These are phyloP conservation scores for Neurospora sublineolata DNA, from an alignment of 495 filamentous ascomycete species.

Conservation along the genomic window DNA sequence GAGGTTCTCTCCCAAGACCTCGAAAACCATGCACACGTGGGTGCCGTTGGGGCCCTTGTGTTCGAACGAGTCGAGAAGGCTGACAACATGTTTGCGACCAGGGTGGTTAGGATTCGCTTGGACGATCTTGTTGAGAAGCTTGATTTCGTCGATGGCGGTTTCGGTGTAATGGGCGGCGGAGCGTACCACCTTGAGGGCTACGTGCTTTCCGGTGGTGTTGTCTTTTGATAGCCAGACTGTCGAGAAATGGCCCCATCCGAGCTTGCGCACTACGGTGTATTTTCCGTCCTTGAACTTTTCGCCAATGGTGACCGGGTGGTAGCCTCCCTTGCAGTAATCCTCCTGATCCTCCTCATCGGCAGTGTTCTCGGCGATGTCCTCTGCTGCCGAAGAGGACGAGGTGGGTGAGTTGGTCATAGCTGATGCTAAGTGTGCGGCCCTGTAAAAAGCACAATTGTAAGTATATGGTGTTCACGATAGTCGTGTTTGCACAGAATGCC, in stretches of 20 bases:
- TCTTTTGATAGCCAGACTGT: constrained; percentile 96
- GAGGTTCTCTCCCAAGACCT: constrained; percentile 92
- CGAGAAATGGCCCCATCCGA: constrained; percentile 98
- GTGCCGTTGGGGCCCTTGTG: constrained; percentile 94
- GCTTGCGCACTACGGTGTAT: constrained; percentile 91
- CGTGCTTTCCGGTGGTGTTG: constrained; percentile 83
- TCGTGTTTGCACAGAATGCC: background rate
- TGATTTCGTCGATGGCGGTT: constrained; percentile 98
- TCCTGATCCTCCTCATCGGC: constrained; percentile 98
- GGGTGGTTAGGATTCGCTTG: constrained; percentile 89
- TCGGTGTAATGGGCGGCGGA: constrained; percentile 98
- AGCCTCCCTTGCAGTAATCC: constrained; percentile 98
- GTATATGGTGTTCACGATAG: constrained; percentile 4
- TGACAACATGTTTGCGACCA: constrained; percentile 87
- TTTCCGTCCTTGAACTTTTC: constrained; percentile 97
- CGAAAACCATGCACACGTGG: constrained; percentile 99
- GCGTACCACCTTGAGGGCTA: constrained; percentile 93
- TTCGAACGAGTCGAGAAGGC: constrained; percentile 90
- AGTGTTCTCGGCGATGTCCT: constrained; percentile 80
- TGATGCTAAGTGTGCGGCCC: constrained; percentile 22
- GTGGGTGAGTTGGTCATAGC: constrained; percentile 58
- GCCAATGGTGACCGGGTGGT: constrained; percentile 86
- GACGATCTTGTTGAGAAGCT: constrained; percentile 91
- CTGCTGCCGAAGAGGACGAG: constrained; percentile 60
- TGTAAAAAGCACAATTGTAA: constrained; percentile 12